These are phyloP conservation scores for Ceratocystis huliohia DNA, from an alignment of 2,329 filamentous ascomycete genomes.

Conservation along the genomic window DNA sequence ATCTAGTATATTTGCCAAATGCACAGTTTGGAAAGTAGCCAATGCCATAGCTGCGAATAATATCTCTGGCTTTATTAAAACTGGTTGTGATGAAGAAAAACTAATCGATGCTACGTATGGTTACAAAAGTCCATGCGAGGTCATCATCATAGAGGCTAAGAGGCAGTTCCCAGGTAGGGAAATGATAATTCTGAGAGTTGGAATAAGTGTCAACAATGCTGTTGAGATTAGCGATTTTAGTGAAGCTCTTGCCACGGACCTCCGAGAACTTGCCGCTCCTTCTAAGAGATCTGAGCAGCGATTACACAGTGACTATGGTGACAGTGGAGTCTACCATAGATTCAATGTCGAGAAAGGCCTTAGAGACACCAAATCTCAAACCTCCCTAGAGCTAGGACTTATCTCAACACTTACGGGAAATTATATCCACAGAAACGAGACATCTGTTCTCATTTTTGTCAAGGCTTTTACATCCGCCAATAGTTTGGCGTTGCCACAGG, in stretches of 20 bases:
- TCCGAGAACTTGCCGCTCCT: not conserved
- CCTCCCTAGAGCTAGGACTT: constrained; percentile 24
- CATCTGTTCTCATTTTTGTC: no score
- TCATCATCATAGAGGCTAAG: constrained; percentile 26
- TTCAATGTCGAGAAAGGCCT: constrained; percentile 26
- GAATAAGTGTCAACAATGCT: constrained; percentile 24
- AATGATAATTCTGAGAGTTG: constrained; percentile 24
- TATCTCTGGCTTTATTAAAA: constrained; percentile 26
- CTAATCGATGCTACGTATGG: constrained; percentile 27
- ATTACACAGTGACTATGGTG: constrained; percentile 21
- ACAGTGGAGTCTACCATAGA: constrained; percentile 23
- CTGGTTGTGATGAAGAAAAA: constrained; percentile 24
- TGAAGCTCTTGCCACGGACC: not conserved
- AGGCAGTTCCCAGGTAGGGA: constrained; percentile 23
- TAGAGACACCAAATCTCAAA: constrained; percentile 23
- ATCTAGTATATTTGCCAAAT: constrained; percentile 20
- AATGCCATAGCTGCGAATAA: constrained; percentile 26
- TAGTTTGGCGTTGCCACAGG: no score
- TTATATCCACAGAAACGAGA: constrained; percentile 21
- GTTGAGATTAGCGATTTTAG: constrained; percentile 21
- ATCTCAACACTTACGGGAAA: constrained; percentile 24
- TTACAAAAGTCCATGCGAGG: constrained; percentile 27
- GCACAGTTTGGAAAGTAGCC: constrained; percentile 27
- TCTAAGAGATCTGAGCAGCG: not conserved
- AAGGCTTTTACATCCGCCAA: no score